Percentiles rank a stretch among this genome's conserved stretches.
Evolutionary conservation across 495 filamentous ascomycete genomes (phyloP).

Genomic region (Amniculicola lignicola): DNA sequence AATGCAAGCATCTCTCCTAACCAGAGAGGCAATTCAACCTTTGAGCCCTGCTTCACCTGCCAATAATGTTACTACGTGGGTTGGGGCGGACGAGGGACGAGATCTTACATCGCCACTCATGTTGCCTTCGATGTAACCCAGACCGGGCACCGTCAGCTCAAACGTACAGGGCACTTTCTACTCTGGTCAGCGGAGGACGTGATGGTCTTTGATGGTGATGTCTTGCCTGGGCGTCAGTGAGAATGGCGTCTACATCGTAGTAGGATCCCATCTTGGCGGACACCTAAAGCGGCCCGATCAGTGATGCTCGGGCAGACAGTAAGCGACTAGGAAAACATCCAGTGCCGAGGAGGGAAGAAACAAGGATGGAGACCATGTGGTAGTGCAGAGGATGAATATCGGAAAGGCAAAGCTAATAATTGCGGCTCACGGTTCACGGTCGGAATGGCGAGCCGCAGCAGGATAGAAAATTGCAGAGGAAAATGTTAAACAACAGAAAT

Average conservation of each 20-base stretch:
- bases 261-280: slow-evolving; percentile 64
- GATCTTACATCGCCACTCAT: slow-evolving; percentile 57
- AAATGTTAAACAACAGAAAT: neutral
- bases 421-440: neutral
- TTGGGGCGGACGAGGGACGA: slow-evolving; percentile 22
- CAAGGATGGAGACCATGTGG: neutral
- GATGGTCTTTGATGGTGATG: neutral
- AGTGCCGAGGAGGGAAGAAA: no score
- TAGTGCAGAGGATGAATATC: slow-evolving; percentile 1
- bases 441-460: slow-evolving; percentile 5
- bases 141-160: slow-evolving; percentile 77
- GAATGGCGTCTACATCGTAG: slow-evolving; percentile 90
- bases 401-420: slow-evolving; percentile 3
- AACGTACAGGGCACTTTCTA: slow-evolving; percentile 96
- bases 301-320: neutral
- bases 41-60: slow-evolving; percentile 74
- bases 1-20: slow-evolving; percentile 95
- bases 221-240: slow-evolving; percentile 88
- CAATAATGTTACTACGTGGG: slow-evolving; percentile 4
- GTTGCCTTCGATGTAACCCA: slow-evolving; percentile 85
- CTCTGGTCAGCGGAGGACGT: slow-evolving; percentile 11
- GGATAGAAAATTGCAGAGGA: neutral
- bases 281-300: slow-evolving; percentile 7
- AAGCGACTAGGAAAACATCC: no score
- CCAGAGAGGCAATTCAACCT: slow-evolving; percentile 86